Conservation (phyloP, 345 rosid genomes). For the Syzygium jambos region DNA sequence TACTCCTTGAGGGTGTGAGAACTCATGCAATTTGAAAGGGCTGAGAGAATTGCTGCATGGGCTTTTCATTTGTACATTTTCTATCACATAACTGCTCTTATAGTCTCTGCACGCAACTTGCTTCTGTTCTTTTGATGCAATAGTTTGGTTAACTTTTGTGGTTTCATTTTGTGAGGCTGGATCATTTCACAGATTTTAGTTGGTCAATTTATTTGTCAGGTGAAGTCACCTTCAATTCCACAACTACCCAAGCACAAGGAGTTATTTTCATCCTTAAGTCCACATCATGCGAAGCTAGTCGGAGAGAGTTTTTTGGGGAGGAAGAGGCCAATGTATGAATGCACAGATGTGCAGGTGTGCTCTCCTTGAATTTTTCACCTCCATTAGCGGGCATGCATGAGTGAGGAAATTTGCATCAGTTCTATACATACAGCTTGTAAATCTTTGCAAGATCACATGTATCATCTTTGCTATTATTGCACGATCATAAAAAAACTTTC, state of each 20-base stretch:
- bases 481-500: neutral
- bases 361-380: constrained; percentile 1
- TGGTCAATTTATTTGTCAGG: constrained; percentile 17
- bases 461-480: neutral
- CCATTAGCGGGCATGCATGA: neutral
- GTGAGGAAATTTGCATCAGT: neutral
- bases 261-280: constrained; percentile 53
- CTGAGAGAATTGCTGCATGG: neutral
- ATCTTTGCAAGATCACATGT: neutral
- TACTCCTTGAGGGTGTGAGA: neutral
- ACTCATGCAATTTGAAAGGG: neutral
- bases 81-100: neutral
- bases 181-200: neutral
- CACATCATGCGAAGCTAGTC: constrained; percentile 76
- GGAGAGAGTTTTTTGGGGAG: constrained; percentile 90
- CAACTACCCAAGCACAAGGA: constrained; percentile 79
- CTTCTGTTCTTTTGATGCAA: neutral
- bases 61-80: neutral
- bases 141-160: neutral
- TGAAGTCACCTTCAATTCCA: constrained; percentile 65
- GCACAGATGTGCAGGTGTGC: constrained; percentile 78
- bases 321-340: constrained; percentile 79
- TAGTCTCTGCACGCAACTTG: neutral
- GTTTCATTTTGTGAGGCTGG: neutral
- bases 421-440: neutral